Percentiles rank a stretch among this genome's conserved stretches.
Conservation (phyloP, 169 alveolate species). For the Eimeria nieschulzi region DNA sequence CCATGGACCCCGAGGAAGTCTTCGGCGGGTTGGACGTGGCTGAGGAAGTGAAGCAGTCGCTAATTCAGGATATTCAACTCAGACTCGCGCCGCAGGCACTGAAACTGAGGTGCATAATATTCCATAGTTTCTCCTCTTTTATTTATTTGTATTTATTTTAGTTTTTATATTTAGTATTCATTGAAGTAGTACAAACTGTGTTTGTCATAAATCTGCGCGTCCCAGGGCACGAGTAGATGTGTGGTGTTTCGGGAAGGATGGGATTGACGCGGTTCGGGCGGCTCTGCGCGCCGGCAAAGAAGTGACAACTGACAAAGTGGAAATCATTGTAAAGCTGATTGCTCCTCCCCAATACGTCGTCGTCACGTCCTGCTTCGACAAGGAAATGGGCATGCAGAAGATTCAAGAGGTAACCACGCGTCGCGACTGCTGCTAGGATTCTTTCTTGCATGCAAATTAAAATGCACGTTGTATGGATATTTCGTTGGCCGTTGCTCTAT, state of each 20-base stretch:
- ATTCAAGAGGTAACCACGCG: constrained; percentile 44
- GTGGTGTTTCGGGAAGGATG: constrained; percentile 96
- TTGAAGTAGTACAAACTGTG: neutral
- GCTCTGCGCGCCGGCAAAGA: constrained; percentile 85
- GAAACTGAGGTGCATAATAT: constrained; percentile 82
- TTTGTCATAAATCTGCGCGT: neutral
- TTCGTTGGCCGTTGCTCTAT: too few species aligned
- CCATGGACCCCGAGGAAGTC: constrained; percentile 91
- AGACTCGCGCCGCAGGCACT: constrained; percentile 93
- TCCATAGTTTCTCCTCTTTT: too few species aligned
- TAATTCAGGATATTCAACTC: constrained; percentile 85
- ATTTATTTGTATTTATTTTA: neutral
- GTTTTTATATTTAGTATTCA: neutral
- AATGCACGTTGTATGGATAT: too few species aligned
- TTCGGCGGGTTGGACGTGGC: constrained; percentile 90
- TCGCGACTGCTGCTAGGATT: neutral
- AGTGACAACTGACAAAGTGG: constrained; percentile 23
- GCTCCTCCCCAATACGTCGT: constrained; percentile 77
- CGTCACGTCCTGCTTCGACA: constrained; percentile 73
- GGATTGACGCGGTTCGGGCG: constrained; percentile 97
- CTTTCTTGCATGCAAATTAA: too few species aligned
- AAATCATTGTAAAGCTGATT: constrained; percentile 59
- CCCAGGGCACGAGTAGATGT: constrained; percentile 92
- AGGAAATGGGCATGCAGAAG: constrained; percentile 70
- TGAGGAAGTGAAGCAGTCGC: constrained; percentile 87